A percentile compares a stretch with the other conserved stretches of the same genome.
Evolutionary conservation across 371 early-diverging fungal genomes (phyloP).

Genomic region (Mortierella polycephala): DNA sequence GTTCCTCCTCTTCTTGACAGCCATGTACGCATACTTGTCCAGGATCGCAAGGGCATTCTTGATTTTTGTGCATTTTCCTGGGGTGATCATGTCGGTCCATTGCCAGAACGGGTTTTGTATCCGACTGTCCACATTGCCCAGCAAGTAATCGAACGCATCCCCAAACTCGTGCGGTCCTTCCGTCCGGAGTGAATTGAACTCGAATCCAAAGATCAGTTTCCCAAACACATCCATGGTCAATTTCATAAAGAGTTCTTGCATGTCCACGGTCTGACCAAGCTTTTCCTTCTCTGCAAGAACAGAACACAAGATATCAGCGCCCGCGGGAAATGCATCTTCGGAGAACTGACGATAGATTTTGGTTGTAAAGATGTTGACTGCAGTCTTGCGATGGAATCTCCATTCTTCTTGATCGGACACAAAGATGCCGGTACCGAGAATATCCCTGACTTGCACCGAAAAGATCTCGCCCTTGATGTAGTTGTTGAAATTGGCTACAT

Average conservation of each 20-base stretch:
- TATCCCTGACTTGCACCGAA: constrained; percentile 11
- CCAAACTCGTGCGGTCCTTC: constrained; percentile 36
- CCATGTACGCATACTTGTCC: constrained; percentile 30
- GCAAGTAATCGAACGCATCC: constrained; percentile 41
- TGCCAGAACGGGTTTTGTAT: constrained; percentile 34
- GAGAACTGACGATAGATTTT: constrained; percentile 70
- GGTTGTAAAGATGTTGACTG: constrained; percentile 74
- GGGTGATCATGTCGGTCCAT: constrained; percentile 23
- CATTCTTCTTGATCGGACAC: constrained; percentile 62
- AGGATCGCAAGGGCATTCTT: constrained; percentile 8
- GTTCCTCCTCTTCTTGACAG: constrained; percentile 19
- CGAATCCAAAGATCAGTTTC: constrained; percentile 43
- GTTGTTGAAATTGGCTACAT: constrained; percentile 34
- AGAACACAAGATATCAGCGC: background rate
- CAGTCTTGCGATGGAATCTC: constrained; percentile 73
- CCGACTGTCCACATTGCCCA: constrained; percentile 10
- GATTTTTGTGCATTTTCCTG: constrained; percentile 21
- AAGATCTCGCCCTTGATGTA: constrained; percentile 36
- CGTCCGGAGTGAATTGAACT: constrained; percentile 22
- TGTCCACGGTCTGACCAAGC: constrained; percentile 55
- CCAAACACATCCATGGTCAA: constrained; percentile 48
- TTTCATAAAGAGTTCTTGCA: constrained; percentile 59
- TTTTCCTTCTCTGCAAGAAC: constrained; percentile 1
- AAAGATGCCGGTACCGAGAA: constrained; percentile 60
- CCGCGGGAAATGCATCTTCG: constrained; percentile 9